Evolutionary conservation across 2,329 filamentous ascomycete species (phyloP), one percentile per base, ranked within the genome.

Genomic region (Ophiostoma triangulosporum): DNA sequence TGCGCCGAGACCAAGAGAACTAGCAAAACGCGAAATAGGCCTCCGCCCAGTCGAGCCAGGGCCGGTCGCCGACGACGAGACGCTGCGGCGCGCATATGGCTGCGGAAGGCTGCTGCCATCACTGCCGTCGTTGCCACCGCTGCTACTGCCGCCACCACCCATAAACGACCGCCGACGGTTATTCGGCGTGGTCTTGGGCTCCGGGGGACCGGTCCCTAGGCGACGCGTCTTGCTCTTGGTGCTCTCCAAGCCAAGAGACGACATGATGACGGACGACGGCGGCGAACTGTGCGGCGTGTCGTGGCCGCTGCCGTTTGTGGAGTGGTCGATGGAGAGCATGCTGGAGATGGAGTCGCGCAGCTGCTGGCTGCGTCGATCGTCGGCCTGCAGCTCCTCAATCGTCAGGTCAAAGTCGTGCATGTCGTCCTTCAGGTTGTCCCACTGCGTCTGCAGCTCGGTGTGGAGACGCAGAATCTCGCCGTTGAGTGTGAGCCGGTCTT

Each of bases 401-500:
- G 79, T 70, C 6, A 74, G 64, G 65, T 95, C 88, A 70, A 93
- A 82, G 5, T 90, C 84, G 55, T 73, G 77, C 71, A 93, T 91
- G 57, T 86, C 80, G 14, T 77, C 75, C 63, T 89, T 88, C 51
- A 96, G 71, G 17, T 79, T 77, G 59, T 84, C 78, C 80, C 90
- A 94, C 61, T 84, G 83, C n/a, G 80, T 75, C 62, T 88, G 83
- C 71, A 96, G 85, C 62, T 97, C 90, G 6, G 81, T 79, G 62
- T 95, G 84, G 31, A 97, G 73, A 45, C 89, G 81, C 27, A 97
- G 69, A 57, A 97, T 93, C 68, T 97, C 93, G 45, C 93, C 93
- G 64, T 98, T 97, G 53, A 97, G 88, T 0, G 93, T 97, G 50
- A 96, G 73, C n/a, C 93, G 81, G 63, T 97, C 89, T 64, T 87